phyloP scores from a whole-genome alignment of 306 rosid genomes.

The Albizia julibrissin region DNA sequence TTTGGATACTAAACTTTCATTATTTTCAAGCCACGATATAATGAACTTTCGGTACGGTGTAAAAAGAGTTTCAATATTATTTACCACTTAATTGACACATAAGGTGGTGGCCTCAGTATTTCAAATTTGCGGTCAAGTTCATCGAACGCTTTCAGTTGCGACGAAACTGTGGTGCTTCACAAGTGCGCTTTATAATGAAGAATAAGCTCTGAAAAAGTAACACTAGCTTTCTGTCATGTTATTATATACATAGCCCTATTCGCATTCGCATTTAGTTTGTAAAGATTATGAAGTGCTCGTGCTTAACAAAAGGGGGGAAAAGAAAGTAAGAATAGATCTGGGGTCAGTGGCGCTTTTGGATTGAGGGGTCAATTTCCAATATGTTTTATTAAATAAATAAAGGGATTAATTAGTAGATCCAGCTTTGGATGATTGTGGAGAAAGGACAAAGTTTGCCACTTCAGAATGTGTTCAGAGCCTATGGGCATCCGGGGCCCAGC shows the following conservation, averaged over 20 bases:
- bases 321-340: background rate
- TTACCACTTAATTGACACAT: background rate
- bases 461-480: background rate
- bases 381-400: background rate
- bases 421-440: background rate
- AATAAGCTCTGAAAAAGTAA: background rate
- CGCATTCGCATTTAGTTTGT: background rate
- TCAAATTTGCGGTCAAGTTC: background rate
- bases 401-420: background rate
- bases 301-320: background rate
- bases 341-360: background rate
- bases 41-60: constrained; percentile 3
- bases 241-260: background rate
- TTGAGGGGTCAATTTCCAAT: background rate
- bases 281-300: background rate
- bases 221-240: background rate
- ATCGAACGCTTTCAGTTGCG: background rate
- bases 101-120: background rate
- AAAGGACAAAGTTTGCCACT: constrained; percentile 18
- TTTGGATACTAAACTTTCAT: background rate
- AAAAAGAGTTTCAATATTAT: background rate
- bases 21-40: background rate
- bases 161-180: background rate
- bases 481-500: background rate
- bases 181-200: constrained; percentile 2